phyloP scores from a whole-genome alignment of 306 rosid genomes.

The Lathyrus oleraceus region DNA sequence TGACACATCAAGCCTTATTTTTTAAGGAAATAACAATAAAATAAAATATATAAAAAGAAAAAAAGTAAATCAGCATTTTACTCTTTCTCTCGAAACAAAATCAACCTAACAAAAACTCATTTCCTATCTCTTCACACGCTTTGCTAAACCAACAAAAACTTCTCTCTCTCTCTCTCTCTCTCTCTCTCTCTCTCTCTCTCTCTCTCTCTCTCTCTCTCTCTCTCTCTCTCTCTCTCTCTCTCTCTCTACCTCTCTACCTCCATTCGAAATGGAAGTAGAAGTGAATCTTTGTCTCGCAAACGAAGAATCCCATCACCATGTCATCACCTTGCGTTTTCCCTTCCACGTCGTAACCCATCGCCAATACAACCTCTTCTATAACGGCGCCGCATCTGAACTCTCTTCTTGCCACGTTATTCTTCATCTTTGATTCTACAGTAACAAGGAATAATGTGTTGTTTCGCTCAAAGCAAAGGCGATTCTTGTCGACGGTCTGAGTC shows the following conservation, averaged over 20 bases:
- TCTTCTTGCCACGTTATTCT: constrained; percentile 61
- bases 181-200: no score
- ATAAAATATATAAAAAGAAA: no score
- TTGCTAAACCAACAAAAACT: no score
- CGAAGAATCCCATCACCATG: constrained; percentile 46
- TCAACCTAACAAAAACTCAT: no score
- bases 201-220: no score
- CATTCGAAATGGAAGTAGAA: constrained; percentile 51
- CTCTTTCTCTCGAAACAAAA: no score
- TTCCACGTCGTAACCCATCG: constrained; percentile 61
- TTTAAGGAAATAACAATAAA: no score
- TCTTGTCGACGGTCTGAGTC: constrained; percentile 59
- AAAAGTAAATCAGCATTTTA: no score
- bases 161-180: no score
- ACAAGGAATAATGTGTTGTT: constrained; percentile 57
- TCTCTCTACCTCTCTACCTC: no score
- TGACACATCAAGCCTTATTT: no score
- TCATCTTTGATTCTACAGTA: constrained; percentile 71
- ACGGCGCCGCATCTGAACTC: constrained; percentile 67
- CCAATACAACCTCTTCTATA: constrained; percentile 83
- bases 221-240: constrained; percentile 12
- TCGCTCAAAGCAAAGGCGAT: constrained; percentile 78
- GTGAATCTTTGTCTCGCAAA: constrained; percentile 73
- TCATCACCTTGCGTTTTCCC: constrained; percentile 53
- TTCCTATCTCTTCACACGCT: no score